Evolutionary conservation across 208 protist species (phyloP), one percentile per base, ranked within the genome.

Genomic region (Leishmania arabica): DNA sequence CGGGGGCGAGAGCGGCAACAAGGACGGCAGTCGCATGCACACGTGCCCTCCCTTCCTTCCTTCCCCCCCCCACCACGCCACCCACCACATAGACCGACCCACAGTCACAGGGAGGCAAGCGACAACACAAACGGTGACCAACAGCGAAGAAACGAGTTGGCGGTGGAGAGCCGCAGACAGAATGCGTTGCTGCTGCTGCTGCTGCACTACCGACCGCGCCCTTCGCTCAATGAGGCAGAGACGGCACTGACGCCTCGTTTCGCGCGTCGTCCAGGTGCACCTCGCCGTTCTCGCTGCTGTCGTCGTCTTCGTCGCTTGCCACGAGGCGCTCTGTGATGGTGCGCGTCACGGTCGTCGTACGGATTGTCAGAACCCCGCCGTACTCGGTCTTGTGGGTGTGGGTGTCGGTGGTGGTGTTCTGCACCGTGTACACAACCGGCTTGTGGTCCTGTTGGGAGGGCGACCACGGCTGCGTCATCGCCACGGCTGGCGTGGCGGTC

Each of bases 271-370:
- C 58, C 42, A 53, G 7, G 73, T 31, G 45, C 80, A 80, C 72
- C 71, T 85, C 73, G n/a, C 78, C 80, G 24, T 84, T 77, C 21
- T 92, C 86, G 37, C 88, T 86, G 75, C 83, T 86, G 69, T 78
- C 81, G 51, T 87, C 84, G 62, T 93, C 90, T 47, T 91, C 89
- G 47, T 93, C 88, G 60, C 89, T 96, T 37, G 80, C 85, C 31
- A 93, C 80, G 7, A 90, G 74, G 9, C 82, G 90, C 82, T 94
- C 91, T 75, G 93, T 95, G 66, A 95, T 90, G 65, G 88, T 92
- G 70, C 88, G 88, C 27, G 88, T 92, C 19, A 92, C 86, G 3
- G 93, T 95, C 24, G 88, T 92, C 24, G 90, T 94, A 68, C 86
- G 72, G 58, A 95, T 89, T 15, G 91, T 96, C 42, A 95, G 69